These are phyloP conservation scores for Hypoxylon sp. DNA, from an alignment of 2,329 filamentous ascomycete genomes.

Conservation along the genomic window DNA sequence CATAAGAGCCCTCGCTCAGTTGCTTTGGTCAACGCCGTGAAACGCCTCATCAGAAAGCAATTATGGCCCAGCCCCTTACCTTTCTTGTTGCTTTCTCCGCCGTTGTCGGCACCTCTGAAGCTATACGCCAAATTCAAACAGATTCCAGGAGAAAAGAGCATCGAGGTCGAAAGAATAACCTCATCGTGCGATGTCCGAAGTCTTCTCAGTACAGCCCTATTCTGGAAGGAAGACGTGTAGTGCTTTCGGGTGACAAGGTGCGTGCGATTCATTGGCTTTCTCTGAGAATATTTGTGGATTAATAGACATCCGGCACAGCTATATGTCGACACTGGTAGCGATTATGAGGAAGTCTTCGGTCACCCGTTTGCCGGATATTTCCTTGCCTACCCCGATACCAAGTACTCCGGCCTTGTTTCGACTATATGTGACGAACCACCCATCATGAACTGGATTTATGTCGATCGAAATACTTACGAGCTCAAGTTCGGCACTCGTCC, in stretches of 20 bases:
- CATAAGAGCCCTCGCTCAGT: constrained; percentile 30
- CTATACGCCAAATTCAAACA: constrained; percentile 62
- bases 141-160: constrained; percentile 62
- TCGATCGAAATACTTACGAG: constrained; percentile 60
- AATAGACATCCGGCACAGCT: constrained; percentile 49
- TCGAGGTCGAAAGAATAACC: constrained; percentile 62
- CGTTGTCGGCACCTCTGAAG: constrained; percentile 62
- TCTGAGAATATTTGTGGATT: background rate
- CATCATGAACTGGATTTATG: constrained; percentile 65
- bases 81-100: constrained; percentile 59
- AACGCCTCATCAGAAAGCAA: constrained; percentile 19
- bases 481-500: constrained; percentile 60
- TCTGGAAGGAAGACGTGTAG: constrained; percentile 61
- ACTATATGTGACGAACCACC: constrained; percentile 63
- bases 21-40: constrained; percentile 19
- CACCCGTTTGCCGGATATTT: constrained; percentile 70
- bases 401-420: constrained; percentile 60
- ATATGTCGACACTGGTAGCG: constrained; percentile 61
- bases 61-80: constrained; percentile 48
- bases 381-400: constrained; percentile 65
- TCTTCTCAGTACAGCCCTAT: constrained; percentile 59
- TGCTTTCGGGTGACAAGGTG: constrained; percentile 61
- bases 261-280: background rate
- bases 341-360: constrained; percentile 53
- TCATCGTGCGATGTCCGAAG: constrained; percentile 62